phyloP scores from a whole-genome alignment of 2,329 filamentous ascomycete species.

The Graphilbum fragrans region DNA sequence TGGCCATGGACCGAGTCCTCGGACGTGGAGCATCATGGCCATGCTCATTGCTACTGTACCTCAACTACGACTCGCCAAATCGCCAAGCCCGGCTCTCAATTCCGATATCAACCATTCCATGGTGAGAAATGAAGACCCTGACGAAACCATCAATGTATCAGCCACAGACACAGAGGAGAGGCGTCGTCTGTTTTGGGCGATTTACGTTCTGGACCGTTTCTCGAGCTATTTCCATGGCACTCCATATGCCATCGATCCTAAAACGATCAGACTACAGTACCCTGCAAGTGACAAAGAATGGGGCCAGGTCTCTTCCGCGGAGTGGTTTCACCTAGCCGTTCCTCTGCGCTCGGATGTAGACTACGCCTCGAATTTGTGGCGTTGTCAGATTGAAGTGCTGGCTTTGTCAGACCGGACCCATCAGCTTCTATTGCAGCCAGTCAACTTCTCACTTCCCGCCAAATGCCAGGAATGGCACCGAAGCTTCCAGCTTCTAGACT shows the following conservation, averaged over 20 bases:
- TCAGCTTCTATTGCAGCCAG: conserved; percentile 8
- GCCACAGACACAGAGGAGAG: conserved; percentile 6
- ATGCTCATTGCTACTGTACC: conserved; percentile 7
- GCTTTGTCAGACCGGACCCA: conserved; percentile 7
- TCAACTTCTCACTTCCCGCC: conserved; percentile 6
- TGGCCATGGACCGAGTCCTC: conserved; percentile 6
- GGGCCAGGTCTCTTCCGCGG: conserved; percentile 1
- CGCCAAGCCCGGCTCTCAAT: not conserved
- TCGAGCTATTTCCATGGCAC: conserved; percentile 7
- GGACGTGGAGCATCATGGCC: conserved; percentile 9
- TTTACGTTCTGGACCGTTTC: conserved; percentile 9
- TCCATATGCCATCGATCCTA: conserved; percentile 6
- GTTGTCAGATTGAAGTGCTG: conserved; percentile 6
- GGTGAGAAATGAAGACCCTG: conserved; percentile 2
- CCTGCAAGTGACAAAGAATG: conserved; percentile 5
- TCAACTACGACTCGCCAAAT: conserved; percentile 7
- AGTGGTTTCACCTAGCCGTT: too few species aligned
- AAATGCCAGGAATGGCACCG: conserved; percentile 9
- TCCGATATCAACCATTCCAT: conserved; percentile 2
- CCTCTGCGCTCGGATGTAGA: too few species aligned
- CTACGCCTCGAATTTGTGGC: conserved; percentile 2
- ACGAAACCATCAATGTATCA: not conserved
- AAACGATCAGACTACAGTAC: conserved; percentile 6
- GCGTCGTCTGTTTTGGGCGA: conserved; percentile 8
- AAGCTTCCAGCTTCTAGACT: conserved; percentile 7